phyloP scores from a whole-genome alignment of 2,329 filamentous ascomycete species.

The Juglanconis sp. region DNA sequence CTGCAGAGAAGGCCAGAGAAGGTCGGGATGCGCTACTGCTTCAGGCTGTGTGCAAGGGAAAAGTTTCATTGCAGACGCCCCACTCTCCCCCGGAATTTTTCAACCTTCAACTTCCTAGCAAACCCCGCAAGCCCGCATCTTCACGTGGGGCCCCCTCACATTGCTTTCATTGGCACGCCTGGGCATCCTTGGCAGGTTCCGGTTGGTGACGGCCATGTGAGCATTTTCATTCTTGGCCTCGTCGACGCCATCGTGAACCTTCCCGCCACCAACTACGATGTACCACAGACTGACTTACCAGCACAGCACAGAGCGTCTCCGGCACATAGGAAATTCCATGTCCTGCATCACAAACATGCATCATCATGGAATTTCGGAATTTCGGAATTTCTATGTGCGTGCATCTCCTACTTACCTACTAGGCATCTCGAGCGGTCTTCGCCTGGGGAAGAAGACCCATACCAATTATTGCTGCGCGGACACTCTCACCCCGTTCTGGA shows the following conservation, averaged over 20 bases:
- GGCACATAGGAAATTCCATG: background rate
- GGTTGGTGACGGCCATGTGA: background rate
- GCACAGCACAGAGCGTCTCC: background rate
- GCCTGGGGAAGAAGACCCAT: background rate
- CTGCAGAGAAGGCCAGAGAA: constrained; percentile 5
- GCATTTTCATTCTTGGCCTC: background rate
- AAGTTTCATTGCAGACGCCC: background rate
- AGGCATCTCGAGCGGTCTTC: background rate
- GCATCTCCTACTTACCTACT: too few relatives aligned
- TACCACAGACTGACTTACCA: background rate
- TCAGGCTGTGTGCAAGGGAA: background rate
- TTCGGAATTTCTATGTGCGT: too few relatives aligned
- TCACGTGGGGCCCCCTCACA: background rate
- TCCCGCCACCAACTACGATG: background rate
- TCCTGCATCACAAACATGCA: background rate
- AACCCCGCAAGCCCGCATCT: background rate
- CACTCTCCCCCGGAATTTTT: background rate
- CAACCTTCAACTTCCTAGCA: background rate
- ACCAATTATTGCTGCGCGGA: background rate
- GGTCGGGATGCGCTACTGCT: background rate
- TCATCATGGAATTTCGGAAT: background rate
- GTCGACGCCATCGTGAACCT: background rate
- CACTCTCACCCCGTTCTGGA: constrained; percentile 8
- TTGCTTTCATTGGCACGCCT: background rate
- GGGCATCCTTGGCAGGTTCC: background rate